Evolutionary conservation across 305 asterid species (phyloP).

Genomic region (Withania somnifera): DNA sequence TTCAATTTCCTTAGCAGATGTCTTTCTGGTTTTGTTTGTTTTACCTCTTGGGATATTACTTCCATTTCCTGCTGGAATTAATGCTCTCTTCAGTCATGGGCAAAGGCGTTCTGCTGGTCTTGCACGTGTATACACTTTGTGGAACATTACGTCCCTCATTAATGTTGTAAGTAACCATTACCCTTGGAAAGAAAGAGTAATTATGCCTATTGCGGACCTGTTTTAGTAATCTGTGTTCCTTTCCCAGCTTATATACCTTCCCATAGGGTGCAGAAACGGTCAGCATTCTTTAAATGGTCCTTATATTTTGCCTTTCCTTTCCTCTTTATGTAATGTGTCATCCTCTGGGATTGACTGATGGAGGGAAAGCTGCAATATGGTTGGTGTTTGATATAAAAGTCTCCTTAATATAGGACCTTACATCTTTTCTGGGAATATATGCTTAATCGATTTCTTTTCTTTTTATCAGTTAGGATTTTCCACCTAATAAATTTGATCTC

Average conservation of each 20-base stretch:
- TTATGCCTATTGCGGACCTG: not conserved
- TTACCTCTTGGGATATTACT: slow-evolving; percentile 84
- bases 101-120: slow-evolving; percentile 95
- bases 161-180: slow-evolving; percentile 60
- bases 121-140: slow-evolving; percentile 87
- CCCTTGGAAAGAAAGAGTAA: not conserved
- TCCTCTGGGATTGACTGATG: not conserved
- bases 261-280: not conserved
- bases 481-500: not conserved
- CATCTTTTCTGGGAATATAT: not conserved
- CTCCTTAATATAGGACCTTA: not conserved
- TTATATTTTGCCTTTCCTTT: not conserved
- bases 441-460: not conserved
- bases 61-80: slow-evolving; percentile 97
- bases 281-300: not conserved
- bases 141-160: slow-evolving; percentile 82
- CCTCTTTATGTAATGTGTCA: not conserved
- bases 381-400: not conserved
- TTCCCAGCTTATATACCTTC: not conserved
- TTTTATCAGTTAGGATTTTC: not conserved
- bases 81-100: slow-evolving; percentile 94
- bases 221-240: not conserved
- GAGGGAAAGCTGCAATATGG: not conserved
- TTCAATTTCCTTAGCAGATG: slow-evolving; percentile 75
- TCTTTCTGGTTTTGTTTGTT: slow-evolving; percentile 76